A percentile compares a stretch with the other conserved stretches of the same genome.
phyloP scores from a whole-genome alignment of 345 rosid species.

The Cardamine resedifolia region DNA sequence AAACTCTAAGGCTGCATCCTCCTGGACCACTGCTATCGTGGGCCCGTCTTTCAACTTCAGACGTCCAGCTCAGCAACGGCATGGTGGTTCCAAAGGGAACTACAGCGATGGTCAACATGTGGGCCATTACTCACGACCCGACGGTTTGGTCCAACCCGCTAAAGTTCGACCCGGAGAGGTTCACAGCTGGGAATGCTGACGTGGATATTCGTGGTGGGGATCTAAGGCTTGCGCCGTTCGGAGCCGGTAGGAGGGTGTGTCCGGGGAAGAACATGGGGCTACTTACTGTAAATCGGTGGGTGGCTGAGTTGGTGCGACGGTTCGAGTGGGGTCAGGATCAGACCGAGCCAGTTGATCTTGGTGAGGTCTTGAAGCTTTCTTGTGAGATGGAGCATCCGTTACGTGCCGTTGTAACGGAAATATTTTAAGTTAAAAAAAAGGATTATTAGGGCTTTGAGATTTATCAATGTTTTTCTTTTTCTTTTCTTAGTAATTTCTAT shows the following conservation, averaged over 20 bases:
- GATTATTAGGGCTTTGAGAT: conserved; percentile 23
- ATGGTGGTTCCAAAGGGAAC: conserved; percentile 74
- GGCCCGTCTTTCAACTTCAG: conserved; percentile 86
- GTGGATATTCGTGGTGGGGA: conserved; percentile 73
- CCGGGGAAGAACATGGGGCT: conserved; percentile 84
- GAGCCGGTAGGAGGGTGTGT: conserved; percentile 88
- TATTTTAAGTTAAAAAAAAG: neutral
- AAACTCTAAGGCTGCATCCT: conserved; percentile 72
- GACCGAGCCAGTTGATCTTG: conserved; percentile 52
- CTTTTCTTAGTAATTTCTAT: neutral
- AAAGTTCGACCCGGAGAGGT: conserved; percentile 69
- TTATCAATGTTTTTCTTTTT: neutral
- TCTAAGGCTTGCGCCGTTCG: conserved; percentile 82
- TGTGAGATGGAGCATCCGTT: conserved; percentile 87
- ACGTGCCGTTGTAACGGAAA: conserved; percentile 46
- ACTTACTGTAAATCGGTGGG: conserved; percentile 71
- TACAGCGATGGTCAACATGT: conserved; percentile 97
- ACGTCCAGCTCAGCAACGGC: conserved; percentile 76
- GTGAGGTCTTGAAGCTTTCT: conserved; percentile 76
- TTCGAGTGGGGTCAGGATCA: conserved; percentile 59
- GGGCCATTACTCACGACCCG: conserved; percentile 89
- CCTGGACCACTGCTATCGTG: conserved; percentile 93
- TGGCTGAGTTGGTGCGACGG: conserved; percentile 56
- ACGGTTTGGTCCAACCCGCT: conserved; percentile 62
- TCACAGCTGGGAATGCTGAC: conserved; percentile 42